These are phyloP conservation scores for Xylariaceae sp. DNA, from an alignment of 2,329 filamentous ascomycete genomes.

Conservation along the genomic window DNA sequence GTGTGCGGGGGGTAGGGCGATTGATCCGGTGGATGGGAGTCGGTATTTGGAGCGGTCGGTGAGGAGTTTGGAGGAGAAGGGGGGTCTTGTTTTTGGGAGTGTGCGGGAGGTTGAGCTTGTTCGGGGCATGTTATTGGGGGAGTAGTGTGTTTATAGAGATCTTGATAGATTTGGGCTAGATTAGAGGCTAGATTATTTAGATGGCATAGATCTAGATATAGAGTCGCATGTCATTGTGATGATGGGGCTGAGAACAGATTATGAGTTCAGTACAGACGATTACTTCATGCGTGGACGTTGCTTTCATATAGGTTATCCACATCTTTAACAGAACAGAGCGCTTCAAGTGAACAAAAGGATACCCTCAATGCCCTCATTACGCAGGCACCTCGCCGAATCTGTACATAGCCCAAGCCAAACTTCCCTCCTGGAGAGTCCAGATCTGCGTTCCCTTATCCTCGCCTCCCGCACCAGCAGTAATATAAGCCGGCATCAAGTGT, in stretches of 20 bases:
- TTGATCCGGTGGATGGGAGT: slow-evolving; percentile 43
- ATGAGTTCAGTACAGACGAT: too few relatives aligned
- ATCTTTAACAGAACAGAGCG: neutral
- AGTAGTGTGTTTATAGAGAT: neutral
- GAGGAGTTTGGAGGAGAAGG: slow-evolving; percentile 44
- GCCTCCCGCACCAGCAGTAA: slow-evolving; percentile 43
- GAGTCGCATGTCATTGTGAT: too few relatives aligned
- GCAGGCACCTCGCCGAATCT: slow-evolving; percentile 38
- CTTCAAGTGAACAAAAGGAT: too few relatives aligned
- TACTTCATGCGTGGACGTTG: too few relatives aligned
- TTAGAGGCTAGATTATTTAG: neutral
- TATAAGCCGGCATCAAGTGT: slow-evolving; percentile 45
- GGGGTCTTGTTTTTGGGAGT: slow-evolving; percentile 47
- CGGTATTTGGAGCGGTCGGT: slow-evolving; percentile 39
- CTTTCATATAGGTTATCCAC: neutral
- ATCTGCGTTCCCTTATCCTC: slow-evolving; percentile 39
- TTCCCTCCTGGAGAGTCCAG: slow-evolving; percentile 43
- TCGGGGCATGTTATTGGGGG: slow-evolving; percentile 2
- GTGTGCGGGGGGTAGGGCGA: slow-evolving; percentile 52
- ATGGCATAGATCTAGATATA: neutral
- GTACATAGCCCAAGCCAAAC: slow-evolving; percentile 45
- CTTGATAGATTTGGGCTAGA: neutral
- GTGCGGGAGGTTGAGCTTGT: slow-evolving; percentile 12
- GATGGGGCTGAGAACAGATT: too few relatives aligned
- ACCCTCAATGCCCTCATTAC: neutral